Evolutionary conservation across 176 grass and related monocot genomes (phyloP).

Genomic region (Aegilops tauschii): DNA sequence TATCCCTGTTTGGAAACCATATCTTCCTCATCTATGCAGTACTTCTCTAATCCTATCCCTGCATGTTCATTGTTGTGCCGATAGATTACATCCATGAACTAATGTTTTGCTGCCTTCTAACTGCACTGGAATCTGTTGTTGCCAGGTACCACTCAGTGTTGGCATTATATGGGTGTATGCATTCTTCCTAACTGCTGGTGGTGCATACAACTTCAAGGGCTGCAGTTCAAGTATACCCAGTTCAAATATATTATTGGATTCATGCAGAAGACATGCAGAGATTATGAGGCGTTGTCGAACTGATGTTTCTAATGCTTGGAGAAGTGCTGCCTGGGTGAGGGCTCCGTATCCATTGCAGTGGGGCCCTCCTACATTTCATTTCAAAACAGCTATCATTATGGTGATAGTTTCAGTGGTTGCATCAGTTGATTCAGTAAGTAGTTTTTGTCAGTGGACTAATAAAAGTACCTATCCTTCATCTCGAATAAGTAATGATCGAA

Average conservation of each 20-base stretch:
- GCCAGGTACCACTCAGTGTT: conserved; percentile 91
- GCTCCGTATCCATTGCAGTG: conserved; percentile 97
- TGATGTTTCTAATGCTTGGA: conserved; percentile 97
- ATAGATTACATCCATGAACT: conserved; percentile 1
- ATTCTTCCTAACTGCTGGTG: conserved; percentile 93
- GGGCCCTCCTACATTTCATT: conserved; percentile 88
- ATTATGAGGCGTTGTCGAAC: conserved; percentile 86
- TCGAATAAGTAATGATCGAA: neutral
- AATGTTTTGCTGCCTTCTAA: conserved; percentile 25
- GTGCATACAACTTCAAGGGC: conserved; percentile 89
- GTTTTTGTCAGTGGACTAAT: neutral
- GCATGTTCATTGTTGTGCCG: neutral
- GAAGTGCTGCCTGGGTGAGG: conserved; percentile 83
- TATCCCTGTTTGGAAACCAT: conserved; percentile 86
- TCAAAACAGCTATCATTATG: conserved; percentile 85
- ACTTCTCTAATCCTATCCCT: conserved; percentile 31
- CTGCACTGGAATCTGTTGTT: conserved; percentile 24
- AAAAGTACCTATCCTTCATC: conserved; percentile 15
- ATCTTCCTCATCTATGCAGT: conserved; percentile 97
- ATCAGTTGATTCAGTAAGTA: conserved; percentile 93
- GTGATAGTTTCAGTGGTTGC: conserved; percentile 78
- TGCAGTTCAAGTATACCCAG: conserved; percentile 87
- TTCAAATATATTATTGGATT: conserved; percentile 94
- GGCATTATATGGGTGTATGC: conserved; percentile 97
- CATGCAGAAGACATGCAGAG: conserved; percentile 73